These are phyloP conservation scores for Dissophora ornata DNA, from an alignment of 192 early-diverging fungal species.

Conservation along the genomic window DNA sequence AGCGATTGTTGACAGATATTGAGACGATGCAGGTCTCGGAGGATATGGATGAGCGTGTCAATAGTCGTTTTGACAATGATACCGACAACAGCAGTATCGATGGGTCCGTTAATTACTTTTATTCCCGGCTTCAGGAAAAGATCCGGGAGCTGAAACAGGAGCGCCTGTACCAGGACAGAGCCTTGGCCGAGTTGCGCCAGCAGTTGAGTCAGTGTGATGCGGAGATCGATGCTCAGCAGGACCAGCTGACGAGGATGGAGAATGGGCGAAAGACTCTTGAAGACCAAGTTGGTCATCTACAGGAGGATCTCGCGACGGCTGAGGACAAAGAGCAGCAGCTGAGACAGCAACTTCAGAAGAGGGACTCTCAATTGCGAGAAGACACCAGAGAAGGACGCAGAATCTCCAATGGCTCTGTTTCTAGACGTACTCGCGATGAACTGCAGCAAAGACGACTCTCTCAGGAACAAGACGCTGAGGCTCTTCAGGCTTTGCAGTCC, in stretches of 20 bases:
- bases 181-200: constrained; percentile 12
- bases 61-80: not conserved
- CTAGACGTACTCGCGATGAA: not conserved
- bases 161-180: constrained; percentile 6
- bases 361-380: not conserved
- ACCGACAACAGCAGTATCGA: not conserved
- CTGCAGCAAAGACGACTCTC: not conserved
- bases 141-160: constrained; percentile 10
- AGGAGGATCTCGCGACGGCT: constrained; percentile 14
- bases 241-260: constrained; percentile 22
- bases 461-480: not conserved
- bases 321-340: constrained; percentile 18
- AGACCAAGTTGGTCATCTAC: constrained; percentile 10
- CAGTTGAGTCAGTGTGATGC: constrained; percentile 24
- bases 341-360: constrained; percentile 17
- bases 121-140: constrained; percentile 14
- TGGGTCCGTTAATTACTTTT: not conserved
- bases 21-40: constrained; percentile 6
- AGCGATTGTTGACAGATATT: constrained; percentile 19
- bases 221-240: constrained; percentile 31
- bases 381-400: not conserved
- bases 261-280: constrained; percentile 8
- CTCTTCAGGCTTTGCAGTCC: not conserved
- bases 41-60: not conserved
- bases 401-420: not conserved